Base-by-base conservation (phyloP, 176 grass and related monocot genomes). In the Oryza officinalis region DNA sequence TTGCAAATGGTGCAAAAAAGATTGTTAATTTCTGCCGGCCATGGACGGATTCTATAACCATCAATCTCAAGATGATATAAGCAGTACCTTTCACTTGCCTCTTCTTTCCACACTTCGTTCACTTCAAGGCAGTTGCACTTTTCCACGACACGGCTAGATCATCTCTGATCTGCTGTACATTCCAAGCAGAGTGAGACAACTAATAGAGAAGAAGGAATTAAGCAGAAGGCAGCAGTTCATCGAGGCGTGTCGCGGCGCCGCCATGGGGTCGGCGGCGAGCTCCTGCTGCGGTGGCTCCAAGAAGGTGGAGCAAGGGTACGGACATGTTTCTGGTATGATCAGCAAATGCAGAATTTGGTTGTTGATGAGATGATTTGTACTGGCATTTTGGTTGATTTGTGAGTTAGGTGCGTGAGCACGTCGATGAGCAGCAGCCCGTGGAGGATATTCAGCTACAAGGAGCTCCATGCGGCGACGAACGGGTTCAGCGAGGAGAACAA, bases 381-480 rank as follows among this genome's bases (percentile, higher is more conserved):
- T 3, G 9, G 10, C 33, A 13, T 77, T 23, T 27, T 8, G 47
- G 18, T 52, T 54, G 50, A 54, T 54, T 54, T 20, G 3, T 47
- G 3, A 38, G 8, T 38, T 20, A 91, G 90, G 68, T 49, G 14
- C 35, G 74, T 81, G 12, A 86, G 72, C 27, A 61, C 82, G 22
- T 71, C 75, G 1, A 74, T 79, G 40, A 71, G 65, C 26, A 87
- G 84, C 77, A 69, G 4, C 8, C 1, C 86, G 49, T 91, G 92
- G 92, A 85, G 89, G 84, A 89, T 94, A 13, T 94, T 91, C 81
- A 76, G 18, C 50, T 94, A 94, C 92, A 89, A 91, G 71, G 92
- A 94, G 84, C 92, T 94, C 11, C 80, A 89, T 32, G 63, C 74
- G 2, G 92, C 89, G 5, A 94, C 89, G 20, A 87, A 84, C 71